These are phyloP conservation scores for Lupinus albus DNA, from an alignment of 306 rosid species.

Conservation along the genomic window DNA sequence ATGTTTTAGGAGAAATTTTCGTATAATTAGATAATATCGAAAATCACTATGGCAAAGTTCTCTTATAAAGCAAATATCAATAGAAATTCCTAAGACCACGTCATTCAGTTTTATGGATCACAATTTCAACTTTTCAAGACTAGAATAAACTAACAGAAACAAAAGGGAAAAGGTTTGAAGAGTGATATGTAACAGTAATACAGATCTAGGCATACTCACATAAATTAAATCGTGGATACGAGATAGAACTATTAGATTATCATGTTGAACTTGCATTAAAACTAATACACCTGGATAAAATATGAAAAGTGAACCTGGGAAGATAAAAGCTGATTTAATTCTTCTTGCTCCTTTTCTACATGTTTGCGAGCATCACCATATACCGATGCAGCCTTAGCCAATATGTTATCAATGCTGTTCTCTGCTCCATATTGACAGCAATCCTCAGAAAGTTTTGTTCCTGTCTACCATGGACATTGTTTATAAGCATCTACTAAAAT, in stretches of 20 bases:
- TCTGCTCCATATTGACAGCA: conserved; percentile 96
- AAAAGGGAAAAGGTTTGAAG: neutral
- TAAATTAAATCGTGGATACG: neutral
- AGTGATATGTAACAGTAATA: conserved; percentile 1
- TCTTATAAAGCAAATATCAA: conserved; percentile 4
- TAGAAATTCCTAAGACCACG: neutral
- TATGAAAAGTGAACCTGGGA: conserved; percentile 68
- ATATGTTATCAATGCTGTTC: conserved; percentile 68
- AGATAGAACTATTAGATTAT: conserved; percentile 20
- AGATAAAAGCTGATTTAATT: conserved; percentile 68
- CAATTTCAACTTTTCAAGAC: conserved; percentile 5
- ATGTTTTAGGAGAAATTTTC: conserved; percentile 12
- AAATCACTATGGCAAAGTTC: conserved; percentile 10
- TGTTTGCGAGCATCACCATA: conserved; percentile 96
- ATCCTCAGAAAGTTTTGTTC: conserved; percentile 95
- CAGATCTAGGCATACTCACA: conserved; percentile 2
- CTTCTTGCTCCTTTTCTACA: conserved; percentile 96
- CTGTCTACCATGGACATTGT: conserved; percentile 65
- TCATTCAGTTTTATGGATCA: conserved; percentile 14
- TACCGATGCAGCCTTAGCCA: conserved; percentile 90
- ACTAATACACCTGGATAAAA: conserved; percentile 31
- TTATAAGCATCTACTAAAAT: conserved; percentile 36
- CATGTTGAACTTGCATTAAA: conserved; percentile 29
- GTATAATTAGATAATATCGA: conserved; percentile 1
- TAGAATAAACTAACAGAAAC: conserved; percentile 13